A percentile compares a stretch with the other conserved stretches of the same genome.
phyloP scores from a whole-genome alignment of 2,329 filamentous ascomycete genomes.

The Gnomoniopsis sp. region DNA sequence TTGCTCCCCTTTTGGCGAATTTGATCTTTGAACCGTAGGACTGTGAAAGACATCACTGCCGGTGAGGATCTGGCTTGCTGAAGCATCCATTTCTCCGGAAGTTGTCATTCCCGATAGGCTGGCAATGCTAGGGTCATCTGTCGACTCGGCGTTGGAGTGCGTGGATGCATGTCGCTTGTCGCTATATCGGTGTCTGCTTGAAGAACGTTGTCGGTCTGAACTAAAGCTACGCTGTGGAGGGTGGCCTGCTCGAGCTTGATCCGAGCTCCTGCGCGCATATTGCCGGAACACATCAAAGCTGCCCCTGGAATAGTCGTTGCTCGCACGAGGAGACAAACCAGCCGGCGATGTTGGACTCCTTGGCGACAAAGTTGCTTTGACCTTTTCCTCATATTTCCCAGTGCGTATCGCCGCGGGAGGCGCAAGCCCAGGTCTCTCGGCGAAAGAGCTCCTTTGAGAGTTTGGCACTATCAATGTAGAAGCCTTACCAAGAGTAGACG shows the following conservation, averaged over 20 bases:
- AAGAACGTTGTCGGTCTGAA: slow-evolving; percentile 49
- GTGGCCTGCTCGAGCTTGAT: slow-evolving; percentile 41
- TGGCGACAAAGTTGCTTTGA: slow-evolving; percentile 59
- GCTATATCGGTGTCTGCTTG: slow-evolving; percentile 43
- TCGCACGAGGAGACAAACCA: slow-evolving; percentile 52
- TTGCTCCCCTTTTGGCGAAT: slow-evolving; percentile 30
- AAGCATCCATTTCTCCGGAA: slow-evolving; percentile 70
- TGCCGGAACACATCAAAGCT: slow-evolving; percentile 53
- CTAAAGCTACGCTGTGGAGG: slow-evolving; percentile 62
- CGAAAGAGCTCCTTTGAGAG: slow-evolving; percentile 20
- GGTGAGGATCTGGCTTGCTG: slow-evolving; percentile 85
- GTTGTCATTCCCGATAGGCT: slow-evolving; percentile 65
- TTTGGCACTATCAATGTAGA: background rate
- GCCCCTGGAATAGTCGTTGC: slow-evolving; percentile 47
- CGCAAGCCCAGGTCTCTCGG: slow-evolving; percentile 9
- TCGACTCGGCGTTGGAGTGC: slow-evolving; percentile 72
- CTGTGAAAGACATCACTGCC: slow-evolving; percentile 86
- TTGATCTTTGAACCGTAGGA: slow-evolving; percentile 61
- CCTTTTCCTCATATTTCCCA: slow-evolving; percentile 48
- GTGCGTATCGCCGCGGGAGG: slow-evolving; percentile 31
- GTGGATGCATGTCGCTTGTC: slow-evolving; percentile 57
- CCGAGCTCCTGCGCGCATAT: slow-evolving; percentile 48
- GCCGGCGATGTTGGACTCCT: slow-evolving; percentile 40
- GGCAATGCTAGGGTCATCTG: slow-evolving; percentile 61
- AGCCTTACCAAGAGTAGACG: slow-evolving; percentile 16